A percentile compares a stretch with the other conserved stretches of the same genome.
phyloP scores from a whole-genome alignment of 768 basidiomycete genomes.

The Leccinum boreale region DNA sequence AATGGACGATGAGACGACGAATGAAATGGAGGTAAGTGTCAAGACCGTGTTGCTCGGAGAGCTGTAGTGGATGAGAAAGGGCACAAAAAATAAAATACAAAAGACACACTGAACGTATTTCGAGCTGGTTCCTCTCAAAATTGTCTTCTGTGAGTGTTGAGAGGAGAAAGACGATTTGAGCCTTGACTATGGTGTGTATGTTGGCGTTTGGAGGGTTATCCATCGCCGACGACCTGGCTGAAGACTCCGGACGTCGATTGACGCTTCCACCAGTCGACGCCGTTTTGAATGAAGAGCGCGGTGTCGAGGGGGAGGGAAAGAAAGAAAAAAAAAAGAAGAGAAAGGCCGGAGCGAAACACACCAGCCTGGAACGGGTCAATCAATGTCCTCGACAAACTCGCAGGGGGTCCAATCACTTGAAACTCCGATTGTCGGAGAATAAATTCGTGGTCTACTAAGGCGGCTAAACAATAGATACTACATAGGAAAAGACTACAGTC shows the following conservation, averaged over 20 bases:
- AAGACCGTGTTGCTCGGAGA: conserved; percentile 94
- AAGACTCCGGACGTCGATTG: conserved; percentile 70
- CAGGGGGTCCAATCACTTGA: conserved; percentile 7
- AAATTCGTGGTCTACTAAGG: conserved; percentile 1
- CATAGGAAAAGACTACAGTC: conserved; percentile 10
- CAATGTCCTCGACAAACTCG: conserved; percentile 17
- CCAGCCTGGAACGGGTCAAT: conserved; percentile 30
- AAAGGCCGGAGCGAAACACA: conserved; percentile 31
- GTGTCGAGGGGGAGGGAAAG: conserved; percentile 23
- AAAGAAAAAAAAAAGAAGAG: conserved; percentile 22
- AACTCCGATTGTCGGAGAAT: conserved; percentile 24
- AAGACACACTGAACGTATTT: conserved; percentile 86
- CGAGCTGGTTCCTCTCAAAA: conserved; percentile 89
- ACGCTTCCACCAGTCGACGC: conserved; percentile 66
- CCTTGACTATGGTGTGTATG: conserved; percentile 90
- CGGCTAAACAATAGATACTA: too few species aligned
- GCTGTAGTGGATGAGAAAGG: conserved; percentile 44
- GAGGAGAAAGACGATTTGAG: conserved; percentile 96
- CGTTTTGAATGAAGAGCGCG: conserved; percentile 46
- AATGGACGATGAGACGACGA: conserved; percentile 89
- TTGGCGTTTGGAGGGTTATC: conserved; percentile 81
- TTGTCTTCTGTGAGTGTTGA: conserved; percentile 96
- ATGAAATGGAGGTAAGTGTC: conserved; percentile 98
- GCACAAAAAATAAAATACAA: conserved; percentile 10
- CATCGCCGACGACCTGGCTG: conserved; percentile 79